phyloP scores from a whole-genome alignment of 2,329 filamentous ascomycete genomes.

The Botrytis medusae region DNA sequence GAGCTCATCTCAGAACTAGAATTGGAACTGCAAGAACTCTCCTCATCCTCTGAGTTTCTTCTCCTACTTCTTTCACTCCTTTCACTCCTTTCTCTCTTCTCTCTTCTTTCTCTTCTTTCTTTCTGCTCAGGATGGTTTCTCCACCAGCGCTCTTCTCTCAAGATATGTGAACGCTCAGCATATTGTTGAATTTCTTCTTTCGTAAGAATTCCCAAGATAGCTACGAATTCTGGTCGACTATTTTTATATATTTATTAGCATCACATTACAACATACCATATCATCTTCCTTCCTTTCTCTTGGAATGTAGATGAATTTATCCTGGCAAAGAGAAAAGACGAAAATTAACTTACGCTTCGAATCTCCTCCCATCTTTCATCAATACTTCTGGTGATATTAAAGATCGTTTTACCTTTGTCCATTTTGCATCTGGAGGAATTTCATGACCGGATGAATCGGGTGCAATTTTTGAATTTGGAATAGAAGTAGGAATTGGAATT shows the following conservation, averaged over 20 bases:
- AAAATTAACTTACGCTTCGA: slow-evolving; percentile 49
- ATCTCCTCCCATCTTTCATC: slow-evolving; percentile 54
- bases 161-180: slow-evolving; percentile 45
- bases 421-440: slow-evolving; percentile 57
- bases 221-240: slow-evolving; percentile 56
- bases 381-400: slow-evolving; percentile 60
- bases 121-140: slow-evolving; percentile 7
- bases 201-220: slow-evolving; percentile 56
- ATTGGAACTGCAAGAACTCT: neutral
- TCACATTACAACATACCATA: neutral
- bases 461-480: slow-evolving; percentile 42
- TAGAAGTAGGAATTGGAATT: neutral
- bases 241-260: neutral
- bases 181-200: slow-evolving; percentile 53
- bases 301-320: neutral
- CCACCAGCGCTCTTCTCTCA: slow-evolving; percentile 39
- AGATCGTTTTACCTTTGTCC: slow-evolving; percentile 57
- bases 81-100: neutral
- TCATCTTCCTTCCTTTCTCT: neutral
- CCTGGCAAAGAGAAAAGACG: neutral
- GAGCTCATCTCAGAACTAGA: neutral
- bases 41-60: neutral
- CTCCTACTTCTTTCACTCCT: neutral
- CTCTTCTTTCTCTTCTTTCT: neutral
- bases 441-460: slow-evolving; percentile 58